A percentile compares a stretch with the other conserved stretches of the same genome.
These are phyloP conservation scores for Diplodia scrobiculata DNA, from an alignment of 2,329 filamentous ascomycete species.

Conservation along the genomic window DNA sequence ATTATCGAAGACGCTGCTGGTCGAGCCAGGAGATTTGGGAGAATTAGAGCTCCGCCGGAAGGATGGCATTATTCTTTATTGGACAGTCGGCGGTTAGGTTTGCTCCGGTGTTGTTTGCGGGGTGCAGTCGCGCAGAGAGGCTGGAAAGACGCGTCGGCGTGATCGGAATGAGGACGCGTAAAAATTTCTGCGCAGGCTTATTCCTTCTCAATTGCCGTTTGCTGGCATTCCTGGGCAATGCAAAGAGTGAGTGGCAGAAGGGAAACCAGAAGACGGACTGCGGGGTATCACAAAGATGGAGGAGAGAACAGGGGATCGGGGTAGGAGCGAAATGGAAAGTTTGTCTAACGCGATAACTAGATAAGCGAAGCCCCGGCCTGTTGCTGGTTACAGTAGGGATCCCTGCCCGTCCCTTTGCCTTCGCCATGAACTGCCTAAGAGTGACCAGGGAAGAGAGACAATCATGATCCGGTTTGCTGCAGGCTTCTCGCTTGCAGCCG, in stretches of 20 bases:
- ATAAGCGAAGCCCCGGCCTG: not conserved
- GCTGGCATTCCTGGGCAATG: not conserved
- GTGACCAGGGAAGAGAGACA: not conserved
- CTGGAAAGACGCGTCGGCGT: slow-evolving; percentile 9
- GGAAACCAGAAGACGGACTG: not conserved
- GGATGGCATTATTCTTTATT: not conserved
- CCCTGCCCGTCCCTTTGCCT: not conserved
- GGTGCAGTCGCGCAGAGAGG: not conserved
- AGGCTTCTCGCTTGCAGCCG: not conserved
- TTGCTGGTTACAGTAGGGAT: not conserved
- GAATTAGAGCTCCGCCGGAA: slow-evolving; percentile 4
- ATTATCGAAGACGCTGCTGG: not conserved
- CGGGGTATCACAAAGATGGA: slow-evolving; percentile 5
- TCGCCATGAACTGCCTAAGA: not conserved
- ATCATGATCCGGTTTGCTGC: not conserved
- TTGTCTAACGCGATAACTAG: slow-evolving; percentile 7
- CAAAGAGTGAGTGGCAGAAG: not conserved
- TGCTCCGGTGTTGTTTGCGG: not conserved
- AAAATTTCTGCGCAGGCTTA: not conserved
- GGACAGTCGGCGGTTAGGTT: not conserved
- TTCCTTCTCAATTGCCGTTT: not conserved
- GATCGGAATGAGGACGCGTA: not conserved
- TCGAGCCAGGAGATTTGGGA: not conserved
- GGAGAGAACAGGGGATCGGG: not conserved
- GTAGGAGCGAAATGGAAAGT: not conserved